phyloP scores from a whole-genome alignment of 306 rosid genomes.

The Gillenia trifoliata region DNA sequence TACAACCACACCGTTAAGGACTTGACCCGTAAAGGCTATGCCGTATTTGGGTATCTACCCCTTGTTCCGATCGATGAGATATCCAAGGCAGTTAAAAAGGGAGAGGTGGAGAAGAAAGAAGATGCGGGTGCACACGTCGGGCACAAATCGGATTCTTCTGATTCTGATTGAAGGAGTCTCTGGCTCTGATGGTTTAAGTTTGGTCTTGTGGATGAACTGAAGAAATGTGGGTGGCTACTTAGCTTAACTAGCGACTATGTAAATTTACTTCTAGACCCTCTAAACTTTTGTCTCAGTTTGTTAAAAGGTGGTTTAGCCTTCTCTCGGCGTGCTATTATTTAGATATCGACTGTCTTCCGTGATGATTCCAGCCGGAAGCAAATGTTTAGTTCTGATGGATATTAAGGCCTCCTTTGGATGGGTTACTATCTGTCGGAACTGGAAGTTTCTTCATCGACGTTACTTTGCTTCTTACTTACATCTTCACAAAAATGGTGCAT shows the following conservation, averaged over 20 bases:
- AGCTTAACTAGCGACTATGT: conserved; percentile 1
- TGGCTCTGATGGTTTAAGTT: background rate
- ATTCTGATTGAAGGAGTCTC: conserved; percentile 19
- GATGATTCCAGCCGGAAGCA: too few species aligned
- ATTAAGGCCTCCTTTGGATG: background rate
- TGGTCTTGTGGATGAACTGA: background rate
- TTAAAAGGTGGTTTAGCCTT: background rate
- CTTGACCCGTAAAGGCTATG: conserved; percentile 48
- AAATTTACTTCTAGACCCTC: conserved; percentile 4
- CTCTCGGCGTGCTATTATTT: background rate
- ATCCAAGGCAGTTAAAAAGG: conserved; percentile 42
- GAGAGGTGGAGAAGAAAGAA: conserved; percentile 24
- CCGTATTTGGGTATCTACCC: conserved; percentile 52
- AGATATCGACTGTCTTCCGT: background rate
- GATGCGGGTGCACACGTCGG: conserved; percentile 9
- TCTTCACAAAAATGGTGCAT: background rate
- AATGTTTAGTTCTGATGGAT: background rate
- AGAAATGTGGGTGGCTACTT: background rate
- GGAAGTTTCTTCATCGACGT: background rate
- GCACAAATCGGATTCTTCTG: conserved; percentile 21
- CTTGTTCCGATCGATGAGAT: conserved; percentile 58
- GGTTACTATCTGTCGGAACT: background rate
- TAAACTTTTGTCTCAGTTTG: background rate
- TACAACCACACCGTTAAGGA: conserved; percentile 51
- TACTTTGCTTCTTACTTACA: background rate